These are phyloP conservation scores for Cutaneotrichosporon mucoides DNA, from an alignment of 1,284 basidiomycete species.

Conservation along the genomic window DNA sequence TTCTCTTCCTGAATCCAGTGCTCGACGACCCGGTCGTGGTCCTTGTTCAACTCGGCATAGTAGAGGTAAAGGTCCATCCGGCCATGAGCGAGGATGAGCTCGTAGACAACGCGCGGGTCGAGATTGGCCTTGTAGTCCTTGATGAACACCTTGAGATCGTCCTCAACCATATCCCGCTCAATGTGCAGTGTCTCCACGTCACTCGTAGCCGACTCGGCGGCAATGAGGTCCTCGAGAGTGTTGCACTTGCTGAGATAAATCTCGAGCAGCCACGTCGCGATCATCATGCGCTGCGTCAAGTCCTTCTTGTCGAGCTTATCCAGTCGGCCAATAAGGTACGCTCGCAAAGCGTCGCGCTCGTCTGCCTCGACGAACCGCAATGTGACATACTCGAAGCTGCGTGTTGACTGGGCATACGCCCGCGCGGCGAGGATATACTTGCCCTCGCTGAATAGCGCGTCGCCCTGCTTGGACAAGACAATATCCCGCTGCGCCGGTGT, in stretches of 20 bases:
- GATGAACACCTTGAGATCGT: conserved; percentile 87
- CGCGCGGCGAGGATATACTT: conserved; percentile 88
- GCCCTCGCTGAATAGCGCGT: conserved; percentile 73
- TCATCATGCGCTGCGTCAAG: conserved; percentile 89
- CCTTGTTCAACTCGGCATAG: conserved; percentile 78
- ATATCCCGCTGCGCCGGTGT: conserved; percentile 78
- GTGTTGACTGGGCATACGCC: conserved; percentile 81
- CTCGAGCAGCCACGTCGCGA: conserved; percentile 97
- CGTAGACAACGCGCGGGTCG: conserved; percentile 79
- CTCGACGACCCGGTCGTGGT: conserved; percentile 78
- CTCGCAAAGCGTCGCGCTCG: conserved; percentile 87
- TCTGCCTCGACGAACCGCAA: conserved; percentile 84
- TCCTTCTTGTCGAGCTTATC: conserved; percentile 82
- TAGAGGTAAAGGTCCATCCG: conserved; percentile 87
- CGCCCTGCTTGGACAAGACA: conserved; percentile 79
- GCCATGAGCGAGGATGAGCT: conserved; percentile 88
- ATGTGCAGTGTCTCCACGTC: conserved; percentile 80
- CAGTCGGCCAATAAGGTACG: conserved; percentile 82
- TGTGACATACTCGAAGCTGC: conserved; percentile 87
- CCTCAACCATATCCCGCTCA: conserved; percentile 80
- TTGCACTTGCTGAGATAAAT: conserved; percentile 96
- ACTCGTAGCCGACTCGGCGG: conserved; percentile 71
- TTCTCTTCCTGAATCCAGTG: conserved; percentile 89
- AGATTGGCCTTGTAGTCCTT: conserved; percentile 87
- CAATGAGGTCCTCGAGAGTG: conserved; percentile 75